These are phyloP conservation scores for Marasmius tenuissimus DNA, from an alignment of 1,284 basidiomycete genomes.

Conservation along the genomic window DNA sequence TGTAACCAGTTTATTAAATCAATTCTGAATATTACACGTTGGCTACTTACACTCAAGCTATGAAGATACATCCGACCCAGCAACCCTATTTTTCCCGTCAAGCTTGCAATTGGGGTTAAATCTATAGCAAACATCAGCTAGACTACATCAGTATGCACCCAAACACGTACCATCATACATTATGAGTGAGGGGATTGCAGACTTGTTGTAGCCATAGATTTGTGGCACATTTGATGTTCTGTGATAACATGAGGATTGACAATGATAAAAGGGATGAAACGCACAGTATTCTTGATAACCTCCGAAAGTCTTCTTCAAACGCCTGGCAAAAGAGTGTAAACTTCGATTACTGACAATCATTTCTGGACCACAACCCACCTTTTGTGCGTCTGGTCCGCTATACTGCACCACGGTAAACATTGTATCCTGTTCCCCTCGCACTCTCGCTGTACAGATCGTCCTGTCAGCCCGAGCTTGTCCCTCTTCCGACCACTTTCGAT, in stretches of 20 bases:
- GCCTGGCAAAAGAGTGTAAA: too few species aligned
- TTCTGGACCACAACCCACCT: too few species aligned
- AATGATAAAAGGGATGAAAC: not conserved
- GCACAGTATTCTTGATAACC: too few species aligned
- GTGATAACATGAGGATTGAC: not conserved
- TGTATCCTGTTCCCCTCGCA: too few species aligned
- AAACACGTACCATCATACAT: not conserved
- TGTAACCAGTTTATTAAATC: not conserved
- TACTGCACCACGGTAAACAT: too few species aligned
- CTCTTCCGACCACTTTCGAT: too few species aligned
- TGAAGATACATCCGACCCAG: not conserved
- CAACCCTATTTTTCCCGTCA: not conserved
- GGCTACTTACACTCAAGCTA: not conserved
- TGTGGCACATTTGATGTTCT: not conserved
- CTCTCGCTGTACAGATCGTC: too few species aligned
- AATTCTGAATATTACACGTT: not conserved
- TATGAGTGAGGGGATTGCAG: not conserved
- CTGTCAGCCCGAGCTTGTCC: too few species aligned
- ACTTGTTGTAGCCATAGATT: not conserved
- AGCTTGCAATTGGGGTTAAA: not conserved
- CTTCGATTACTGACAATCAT: too few species aligned
- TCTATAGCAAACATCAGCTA: not conserved
- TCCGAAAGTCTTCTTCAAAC: too few species aligned
- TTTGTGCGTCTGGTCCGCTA: too few species aligned
- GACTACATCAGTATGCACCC: too few species aligned